phyloP scores from a whole-genome alignment of 768 basidiomycete genomes.

The Gymnopilus junonius region DNA sequence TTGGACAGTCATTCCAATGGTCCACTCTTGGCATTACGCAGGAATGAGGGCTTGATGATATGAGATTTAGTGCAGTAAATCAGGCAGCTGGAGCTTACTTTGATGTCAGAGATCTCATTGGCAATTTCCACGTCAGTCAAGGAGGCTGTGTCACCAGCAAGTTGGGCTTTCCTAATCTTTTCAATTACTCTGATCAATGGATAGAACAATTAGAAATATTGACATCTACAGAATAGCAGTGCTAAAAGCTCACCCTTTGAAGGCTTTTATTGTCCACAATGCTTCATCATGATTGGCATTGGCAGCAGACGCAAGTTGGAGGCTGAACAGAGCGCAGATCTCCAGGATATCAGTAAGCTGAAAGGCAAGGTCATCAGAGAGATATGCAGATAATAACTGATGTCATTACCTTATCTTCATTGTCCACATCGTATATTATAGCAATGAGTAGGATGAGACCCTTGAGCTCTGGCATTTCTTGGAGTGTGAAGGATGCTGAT shows the following conservation, averaged over 20 bases:
- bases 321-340: neutral
- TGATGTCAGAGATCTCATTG: neutral
- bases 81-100: neutral
- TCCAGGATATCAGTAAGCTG: neutral
- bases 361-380: neutral
- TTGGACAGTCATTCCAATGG: neutral
- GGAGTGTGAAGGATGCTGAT: neutral
- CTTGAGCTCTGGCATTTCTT: neutral
- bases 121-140: neutral
- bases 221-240: neutral
- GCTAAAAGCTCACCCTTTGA: too few species aligned
- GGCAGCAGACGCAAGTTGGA: neutral
- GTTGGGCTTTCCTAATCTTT: neutral
- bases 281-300: neutral
- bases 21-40: neutral
- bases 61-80: neutral
- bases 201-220: too few species aligned
- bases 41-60: neutral
- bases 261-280: neutral
- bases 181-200: neutral
- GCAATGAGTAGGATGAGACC: neutral
- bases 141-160: neutral
- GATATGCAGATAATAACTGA: neutral
- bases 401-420: neutral
- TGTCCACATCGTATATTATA: neutral